Percentiles rank a stretch among this genome's conserved stretches.
Evolutionary conservation across 179 eudicot species (phyloP).

Genomic region (Gypsophila paniculata): DNA sequence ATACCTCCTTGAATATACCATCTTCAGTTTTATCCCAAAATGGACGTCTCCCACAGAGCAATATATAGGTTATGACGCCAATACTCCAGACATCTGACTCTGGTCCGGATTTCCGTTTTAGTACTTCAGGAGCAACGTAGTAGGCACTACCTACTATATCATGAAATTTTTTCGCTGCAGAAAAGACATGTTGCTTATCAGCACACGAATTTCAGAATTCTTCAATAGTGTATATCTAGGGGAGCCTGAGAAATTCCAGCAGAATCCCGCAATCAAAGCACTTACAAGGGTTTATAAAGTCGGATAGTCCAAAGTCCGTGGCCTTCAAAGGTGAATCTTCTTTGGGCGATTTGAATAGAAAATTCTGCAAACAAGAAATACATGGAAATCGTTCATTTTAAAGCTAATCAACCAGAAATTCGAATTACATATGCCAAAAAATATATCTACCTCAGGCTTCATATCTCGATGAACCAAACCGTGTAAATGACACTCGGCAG

Average conservation of each 20-base stretch:
- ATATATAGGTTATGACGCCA: conserved; percentile 91
- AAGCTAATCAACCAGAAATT: neutral
- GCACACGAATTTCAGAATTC: neutral
- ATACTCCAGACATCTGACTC: conserved; percentile 99
- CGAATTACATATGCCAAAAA: neutral
- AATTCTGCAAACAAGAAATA: conserved; percentile 51
- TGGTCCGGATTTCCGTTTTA: conserved; percentile 88
- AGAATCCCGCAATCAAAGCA: neutral
- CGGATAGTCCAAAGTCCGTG: conserved; percentile 94
- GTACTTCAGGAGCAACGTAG: conserved; percentile 97
- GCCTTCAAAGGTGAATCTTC: conserved; percentile 85
- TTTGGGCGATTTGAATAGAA: conserved; percentile 77
- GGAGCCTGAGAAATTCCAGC: no score
- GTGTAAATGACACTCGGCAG: conserved; percentile 95
- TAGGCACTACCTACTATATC: conserved; percentile 98
- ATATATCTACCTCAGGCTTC: conserved; percentile 83
- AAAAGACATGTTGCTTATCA: neutral
- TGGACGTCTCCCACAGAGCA: conserved; percentile 95
- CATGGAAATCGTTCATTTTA: neutral
- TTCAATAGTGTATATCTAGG: neutral
- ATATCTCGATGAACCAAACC: conserved; percentile 97
- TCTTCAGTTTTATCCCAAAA: conserved; percentile 99
- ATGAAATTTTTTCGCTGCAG: conserved; percentile 73
- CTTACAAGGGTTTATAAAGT: conserved; percentile 85
- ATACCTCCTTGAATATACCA: conserved; percentile 91